Evolutionary conservation across 2,329 filamentous ascomycete genomes (phyloP).

Genomic region (Hypoxylon sp.): DNA sequence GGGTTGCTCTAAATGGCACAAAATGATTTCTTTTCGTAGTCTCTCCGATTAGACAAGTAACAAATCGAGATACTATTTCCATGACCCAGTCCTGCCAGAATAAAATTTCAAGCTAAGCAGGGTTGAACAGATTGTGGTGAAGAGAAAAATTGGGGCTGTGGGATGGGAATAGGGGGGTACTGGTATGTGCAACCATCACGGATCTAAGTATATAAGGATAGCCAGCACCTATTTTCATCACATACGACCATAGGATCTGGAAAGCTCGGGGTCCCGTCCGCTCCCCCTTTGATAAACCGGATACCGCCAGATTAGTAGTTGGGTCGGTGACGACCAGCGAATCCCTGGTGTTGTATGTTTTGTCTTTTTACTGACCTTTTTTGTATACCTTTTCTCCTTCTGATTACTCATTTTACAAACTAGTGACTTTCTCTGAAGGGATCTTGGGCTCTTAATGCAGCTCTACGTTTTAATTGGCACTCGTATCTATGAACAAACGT

Average conservation of each 20-base stretch:
- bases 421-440: background rate
- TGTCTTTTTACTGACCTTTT: background rate
- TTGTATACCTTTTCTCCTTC: background rate
- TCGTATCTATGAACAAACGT: background rate
- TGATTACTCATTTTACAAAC: background rate
- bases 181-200: background rate
- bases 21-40: no score
- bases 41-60: background rate
- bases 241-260: constrained; percentile 5
- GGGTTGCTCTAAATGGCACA: no score
- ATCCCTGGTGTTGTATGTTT: constrained; percentile 6
- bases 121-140: background rate
- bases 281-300: background rate
- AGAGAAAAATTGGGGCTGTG: background rate
- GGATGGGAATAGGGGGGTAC: background rate
- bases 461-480: background rate
- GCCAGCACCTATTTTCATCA: background rate
- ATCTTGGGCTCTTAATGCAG: background rate
- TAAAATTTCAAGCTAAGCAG: background rate
- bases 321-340: constrained; percentile 6
- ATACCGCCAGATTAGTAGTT: constrained; percentile 3
- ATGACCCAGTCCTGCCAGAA: background rate
- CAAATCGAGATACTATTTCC: background rate
- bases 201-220: background rate
- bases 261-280: constrained; percentile 6